Percentiles rank a stretch among this genome's conserved stretches.
phyloP scores from a whole-genome alignment of 169 alveolate genomes.

The Cryptosporidium meleagridis region DNA sequence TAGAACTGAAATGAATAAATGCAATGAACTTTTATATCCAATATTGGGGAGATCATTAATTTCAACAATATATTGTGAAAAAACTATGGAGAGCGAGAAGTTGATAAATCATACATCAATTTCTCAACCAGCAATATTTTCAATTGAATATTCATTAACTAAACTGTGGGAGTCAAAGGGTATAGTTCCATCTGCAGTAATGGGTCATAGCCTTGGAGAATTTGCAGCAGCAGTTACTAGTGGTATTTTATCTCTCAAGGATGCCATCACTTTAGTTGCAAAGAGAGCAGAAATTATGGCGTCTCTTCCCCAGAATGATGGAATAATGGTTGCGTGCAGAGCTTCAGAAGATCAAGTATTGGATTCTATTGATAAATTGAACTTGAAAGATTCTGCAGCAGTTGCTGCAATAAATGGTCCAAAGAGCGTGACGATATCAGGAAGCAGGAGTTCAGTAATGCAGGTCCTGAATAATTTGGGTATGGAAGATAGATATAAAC shows the following conservation, averaged over 20 bases:
- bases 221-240: conserved; percentile 80
- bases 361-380: neutral
- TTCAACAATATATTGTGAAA: conserved; percentile 77
- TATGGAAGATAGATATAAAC: conserved; percentile 13
- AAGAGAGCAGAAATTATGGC: too few species aligned
- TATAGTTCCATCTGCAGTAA: conserved; percentile 80
- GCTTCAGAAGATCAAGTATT: neutral
- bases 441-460: neutral
- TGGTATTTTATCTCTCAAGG: conserved; percentile 78
- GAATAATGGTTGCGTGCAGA: neutral
- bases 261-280: conserved; percentile 14
- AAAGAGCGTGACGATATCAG: conserved; percentile 42
- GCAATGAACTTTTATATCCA: conserved; percentile 77
- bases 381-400: neutral
- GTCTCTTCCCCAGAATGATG: too few species aligned
- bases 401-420: conserved; percentile 68
- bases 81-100: conserved; percentile 15
- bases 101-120: too few species aligned
- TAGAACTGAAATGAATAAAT: conserved; percentile 78
- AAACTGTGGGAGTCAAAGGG: conserved; percentile 80
- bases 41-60: conserved; percentile 77
- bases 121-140: conserved; percentile 82
- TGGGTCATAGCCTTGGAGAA: conserved; percentile 82
- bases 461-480: neutral
- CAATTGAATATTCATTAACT: conserved; percentile 82